These are phyloP conservation scores for Carex kokanica DNA, from an alignment of 176 grass and related monocot genomes.

Conservation along the genomic window DNA sequence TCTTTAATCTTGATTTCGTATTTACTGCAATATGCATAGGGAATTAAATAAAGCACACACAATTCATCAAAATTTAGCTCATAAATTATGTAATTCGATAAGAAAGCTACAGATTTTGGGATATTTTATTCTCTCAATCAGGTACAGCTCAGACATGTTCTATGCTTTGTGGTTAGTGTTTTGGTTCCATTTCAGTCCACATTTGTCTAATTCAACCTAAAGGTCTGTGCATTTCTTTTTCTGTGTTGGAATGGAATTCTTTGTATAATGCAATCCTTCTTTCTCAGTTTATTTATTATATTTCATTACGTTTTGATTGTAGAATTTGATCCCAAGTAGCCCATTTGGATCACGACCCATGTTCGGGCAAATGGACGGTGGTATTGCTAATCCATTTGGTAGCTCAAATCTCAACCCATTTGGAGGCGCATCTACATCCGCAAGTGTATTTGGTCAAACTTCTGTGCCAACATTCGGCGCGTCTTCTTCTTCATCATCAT, in stretches of 20 bases:
- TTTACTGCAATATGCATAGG: not conserved
- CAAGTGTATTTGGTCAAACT: slow-evolving; percentile 16
- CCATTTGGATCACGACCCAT: slow-evolving; percentile 6
- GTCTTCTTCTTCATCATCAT: not conserved
- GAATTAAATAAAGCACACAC: not conserved
- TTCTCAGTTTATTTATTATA: not conserved
- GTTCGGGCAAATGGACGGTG: slow-evolving; percentile 16
- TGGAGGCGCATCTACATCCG: slow-evolving; percentile 1
- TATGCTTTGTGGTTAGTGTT: not conserved
- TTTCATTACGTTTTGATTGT: not conserved
- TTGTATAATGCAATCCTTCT: not conserved
- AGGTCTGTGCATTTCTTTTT: not conserved
- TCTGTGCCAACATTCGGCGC: not conserved
- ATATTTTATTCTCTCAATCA: not conserved
- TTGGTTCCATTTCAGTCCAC: not conserved
- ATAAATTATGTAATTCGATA: not conserved
- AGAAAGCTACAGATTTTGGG: not conserved
- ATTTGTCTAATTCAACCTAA: not conserved
- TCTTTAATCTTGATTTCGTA: not conserved
- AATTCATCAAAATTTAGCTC: slow-evolving; percentile 13
- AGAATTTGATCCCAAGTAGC: slow-evolving; percentile 9
- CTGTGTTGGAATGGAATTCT: not conserved
- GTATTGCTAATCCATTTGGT: not conserved
- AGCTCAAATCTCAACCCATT: slow-evolving; percentile 11
- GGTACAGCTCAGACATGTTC: not conserved